Evolutionary conservation across 805 yeast species (phyloP).

Genomic region (Candida vartiovaarae): DNA sequence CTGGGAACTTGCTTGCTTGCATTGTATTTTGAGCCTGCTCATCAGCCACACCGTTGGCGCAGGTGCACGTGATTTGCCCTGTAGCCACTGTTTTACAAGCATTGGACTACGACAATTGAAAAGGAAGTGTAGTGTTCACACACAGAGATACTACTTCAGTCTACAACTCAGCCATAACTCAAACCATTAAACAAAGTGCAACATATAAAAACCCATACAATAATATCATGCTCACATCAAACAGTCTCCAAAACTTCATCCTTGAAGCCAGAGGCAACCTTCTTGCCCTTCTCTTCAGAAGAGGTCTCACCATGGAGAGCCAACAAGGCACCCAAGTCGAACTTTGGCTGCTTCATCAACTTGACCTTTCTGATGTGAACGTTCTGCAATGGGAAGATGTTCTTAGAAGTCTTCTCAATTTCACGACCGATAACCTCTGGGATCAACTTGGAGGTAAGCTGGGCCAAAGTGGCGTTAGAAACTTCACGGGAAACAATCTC

Average conservation of each 20-base stretch:
- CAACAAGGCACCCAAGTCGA: slow-evolving; percentile 93
- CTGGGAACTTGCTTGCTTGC: too few relatives aligned
- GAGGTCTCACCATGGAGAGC: slow-evolving; percentile 96
- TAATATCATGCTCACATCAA: slow-evolving; percentile 29
- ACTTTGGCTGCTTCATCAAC: slow-evolving; percentile 97
- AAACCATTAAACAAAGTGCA: background rate
- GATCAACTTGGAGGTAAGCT: slow-evolving; percentile 92
- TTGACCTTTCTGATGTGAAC: slow-evolving; percentile 98
- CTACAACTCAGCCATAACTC: background rate
- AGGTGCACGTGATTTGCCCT: background rate
- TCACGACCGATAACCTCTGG: slow-evolving; percentile 99
- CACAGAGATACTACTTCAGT: background rate
- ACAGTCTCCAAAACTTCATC: slow-evolving; percentile 98
- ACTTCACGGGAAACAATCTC: slow-evolving; percentile 97
- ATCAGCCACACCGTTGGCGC: background rate
- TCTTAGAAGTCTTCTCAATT: slow-evolving; percentile 92
- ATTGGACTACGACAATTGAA: background rate
- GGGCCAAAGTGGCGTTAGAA: slow-evolving; percentile 89
- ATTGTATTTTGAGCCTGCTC: background rate
- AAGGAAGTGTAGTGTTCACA: background rate
- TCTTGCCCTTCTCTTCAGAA: slow-evolving; percentile 96
- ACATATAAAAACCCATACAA: background rate
- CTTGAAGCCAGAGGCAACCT: slow-evolving; percentile 87
- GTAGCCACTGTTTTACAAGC: too few relatives aligned
- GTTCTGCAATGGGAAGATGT: slow-evolving; percentile 96